phyloP scores from a whole-genome alignment of 1,284 basidiomycete species.

The Wolfiporia cocos region DNA sequence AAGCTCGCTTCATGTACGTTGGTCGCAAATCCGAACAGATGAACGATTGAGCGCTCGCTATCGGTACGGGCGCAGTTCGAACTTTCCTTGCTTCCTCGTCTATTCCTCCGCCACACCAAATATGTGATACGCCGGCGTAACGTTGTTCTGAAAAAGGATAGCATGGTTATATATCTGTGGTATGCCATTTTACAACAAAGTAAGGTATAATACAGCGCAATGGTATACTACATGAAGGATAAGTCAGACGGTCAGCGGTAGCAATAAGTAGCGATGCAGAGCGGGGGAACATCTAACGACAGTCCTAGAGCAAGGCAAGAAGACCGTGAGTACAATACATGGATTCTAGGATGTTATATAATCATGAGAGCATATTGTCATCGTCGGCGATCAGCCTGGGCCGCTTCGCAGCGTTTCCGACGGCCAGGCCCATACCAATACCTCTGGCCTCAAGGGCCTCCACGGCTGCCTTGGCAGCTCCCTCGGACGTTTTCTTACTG shows the following conservation, averaged over 20 bases:
- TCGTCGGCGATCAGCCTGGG: slow-evolving; percentile 50
- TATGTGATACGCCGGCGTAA: too few species aligned
- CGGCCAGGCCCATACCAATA: slow-evolving; percentile 51
- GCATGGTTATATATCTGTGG: too few species aligned
- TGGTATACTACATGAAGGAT: slow-evolving; percentile 23
- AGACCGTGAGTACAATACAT: slow-evolving; percentile 9
- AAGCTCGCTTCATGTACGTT: too few species aligned
- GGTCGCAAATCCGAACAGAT: too few species aligned
- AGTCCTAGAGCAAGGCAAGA: slow-evolving; percentile 15
- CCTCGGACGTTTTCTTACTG: slow-evolving; percentile 65
- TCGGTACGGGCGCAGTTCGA: too few species aligned
- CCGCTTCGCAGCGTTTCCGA: slow-evolving; percentile 45
- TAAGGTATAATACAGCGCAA: slow-evolving; percentile 23
- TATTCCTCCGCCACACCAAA: too few species aligned
- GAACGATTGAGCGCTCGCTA: too few species aligned
- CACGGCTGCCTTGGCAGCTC: slow-evolving; percentile 68
- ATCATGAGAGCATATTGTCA: slow-evolving; percentile 38
- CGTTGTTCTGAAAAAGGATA: too few species aligned
- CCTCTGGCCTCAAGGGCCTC: slow-evolving; percentile 73
- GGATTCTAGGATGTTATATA: slow-evolving; percentile 4
- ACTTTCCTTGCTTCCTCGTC: too few species aligned
- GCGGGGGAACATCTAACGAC: slow-evolving; percentile 15
- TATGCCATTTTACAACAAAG: too few species aligned
- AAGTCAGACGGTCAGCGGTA: slow-evolving; percentile 18
- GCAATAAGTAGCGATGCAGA: slow-evolving; percentile 19